Evolutionary conservation across 169 alveolate genomes (phyloP), one percentile per base, ranked within the genome.

Genomic region (Eimeria brunetti): DNA sequence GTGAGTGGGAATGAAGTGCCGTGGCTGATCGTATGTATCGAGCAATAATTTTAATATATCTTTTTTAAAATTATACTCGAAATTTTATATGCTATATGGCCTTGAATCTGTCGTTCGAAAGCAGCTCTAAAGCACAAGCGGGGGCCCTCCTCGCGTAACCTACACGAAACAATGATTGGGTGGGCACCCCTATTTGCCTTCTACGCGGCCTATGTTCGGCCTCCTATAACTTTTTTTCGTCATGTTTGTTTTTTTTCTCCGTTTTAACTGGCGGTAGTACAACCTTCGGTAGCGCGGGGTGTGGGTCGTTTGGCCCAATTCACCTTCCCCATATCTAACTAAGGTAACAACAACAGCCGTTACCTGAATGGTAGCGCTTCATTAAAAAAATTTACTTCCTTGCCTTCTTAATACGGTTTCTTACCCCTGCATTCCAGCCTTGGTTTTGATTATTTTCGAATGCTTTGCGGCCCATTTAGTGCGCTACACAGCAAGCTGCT

Each of bases 1-100:
- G 78, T 67, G 44, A 67, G 78, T 67, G 78, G n/a, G 46, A 67
- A 49, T 4, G 78, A 67, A 30, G 78, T 67, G 78, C 78, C 33
- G 75, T 64, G 44, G 20, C 78, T 67, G 78, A 67, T 67, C 78
- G 27, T 67, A 12, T 67, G 78, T 49, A 33, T 5, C 7, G 24
- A 11, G 6, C 33, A 8, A 30, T 30, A 30, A 67, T 67, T 67
- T 67, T 33, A 67, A 30, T 30, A 67, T 67, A 6, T 22, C 78
- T n/a, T 30, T 0, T 67, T 67, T 67, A 67, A 67, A 67, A 67
- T 67, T 67, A 4, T 11, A 8, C 14, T 67, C 33, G 0, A 33
- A 1, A 11, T 67, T 67, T 67, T 67, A 33, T 33, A n/a, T 33
- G 49, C 6, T 49, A 7, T 30, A 67, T 2, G 49, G 44, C 78